Conservation (phyloP, 495 filamentous ascomycete species). For the Hypoxylon lenormandii region DNA sequence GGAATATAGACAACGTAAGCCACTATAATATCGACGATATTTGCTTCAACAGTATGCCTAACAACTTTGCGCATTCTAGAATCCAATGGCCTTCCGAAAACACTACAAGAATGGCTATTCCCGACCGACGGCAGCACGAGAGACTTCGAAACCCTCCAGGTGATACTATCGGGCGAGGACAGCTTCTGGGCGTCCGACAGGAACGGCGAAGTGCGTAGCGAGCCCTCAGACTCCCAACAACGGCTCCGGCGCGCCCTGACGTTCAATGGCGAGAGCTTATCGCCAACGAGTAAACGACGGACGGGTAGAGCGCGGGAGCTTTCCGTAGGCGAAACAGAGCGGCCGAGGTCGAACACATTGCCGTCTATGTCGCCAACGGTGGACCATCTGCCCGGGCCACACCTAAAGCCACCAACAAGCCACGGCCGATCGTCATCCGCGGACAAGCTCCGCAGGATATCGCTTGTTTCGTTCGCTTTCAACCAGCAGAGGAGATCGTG, state of each 20-base stretch:
- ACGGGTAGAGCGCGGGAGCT: slow-evolving; percentile 36
- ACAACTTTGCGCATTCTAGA: slow-evolving; percentile 39
- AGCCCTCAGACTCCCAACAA: slow-evolving; percentile 27
- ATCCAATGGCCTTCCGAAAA: slow-evolving; percentile 55
- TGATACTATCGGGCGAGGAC: slow-evolving; percentile 57
- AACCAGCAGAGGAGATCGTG: slow-evolving; percentile 36
- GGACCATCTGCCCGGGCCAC: slow-evolving; percentile 28
- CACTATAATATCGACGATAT: not conserved
- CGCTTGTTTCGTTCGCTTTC: slow-evolving; percentile 43
- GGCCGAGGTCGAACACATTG: slow-evolving; percentile 46
- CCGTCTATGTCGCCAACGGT: slow-evolving; percentile 40
- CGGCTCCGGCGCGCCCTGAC: slow-evolving; percentile 46
- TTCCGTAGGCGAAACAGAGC: slow-evolving; percentile 29
- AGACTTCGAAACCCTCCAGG: slow-evolving; percentile 56
- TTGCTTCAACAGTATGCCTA: not conserved
- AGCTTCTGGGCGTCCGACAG: slow-evolving; percentile 59
- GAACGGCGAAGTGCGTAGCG: slow-evolving; percentile 54
- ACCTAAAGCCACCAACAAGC: slow-evolving; percentile 27
- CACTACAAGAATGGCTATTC: slow-evolving; percentile 56
- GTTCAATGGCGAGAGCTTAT: slow-evolving; percentile 26
- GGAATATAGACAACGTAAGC: slow-evolving; percentile 48
- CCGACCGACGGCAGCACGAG: slow-evolving; percentile 53
- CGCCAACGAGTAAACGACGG: slow-evolving; percentile 17
- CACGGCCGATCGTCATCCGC: slow-evolving; percentile 41
- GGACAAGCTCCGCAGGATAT: slow-evolving; percentile 40